Conservation (phyloP, 2,329 filamentous ascomycete species). For the Geosmithia putterillii region DNA sequence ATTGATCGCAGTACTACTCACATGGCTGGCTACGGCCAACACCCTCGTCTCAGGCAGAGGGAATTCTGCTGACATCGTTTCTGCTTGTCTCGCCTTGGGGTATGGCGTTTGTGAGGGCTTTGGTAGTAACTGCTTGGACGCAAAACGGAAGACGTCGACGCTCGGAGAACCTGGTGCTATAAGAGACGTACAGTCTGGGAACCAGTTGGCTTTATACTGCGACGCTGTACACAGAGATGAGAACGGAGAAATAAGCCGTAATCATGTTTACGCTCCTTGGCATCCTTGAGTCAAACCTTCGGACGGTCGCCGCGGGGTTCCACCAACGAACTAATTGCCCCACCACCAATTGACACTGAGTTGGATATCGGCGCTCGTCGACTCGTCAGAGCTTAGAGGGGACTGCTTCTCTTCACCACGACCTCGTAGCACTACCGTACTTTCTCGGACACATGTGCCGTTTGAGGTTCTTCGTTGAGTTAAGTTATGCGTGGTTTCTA, state of each 20-base stretch:
- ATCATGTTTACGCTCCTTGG: background rate
- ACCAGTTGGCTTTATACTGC: too few species aligned
- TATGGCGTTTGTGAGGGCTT: background rate
- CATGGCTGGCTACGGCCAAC: slow-evolving; percentile 88
- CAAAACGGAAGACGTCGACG: too few species aligned
- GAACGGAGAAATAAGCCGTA: background rate
- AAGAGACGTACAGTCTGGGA: too few species aligned
- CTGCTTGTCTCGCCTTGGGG: background rate
- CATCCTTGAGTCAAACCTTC: background rate
- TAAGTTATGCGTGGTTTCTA: too few species aligned
- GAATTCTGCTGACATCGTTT: slow-evolving; percentile 1
- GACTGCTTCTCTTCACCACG: background rate
- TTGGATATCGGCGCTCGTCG: background rate
- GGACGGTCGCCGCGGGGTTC: background rate
- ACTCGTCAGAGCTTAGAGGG: background rate
- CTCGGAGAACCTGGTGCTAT: too few species aligned
- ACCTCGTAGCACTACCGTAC: too few species aligned
- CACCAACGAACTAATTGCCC: background rate
- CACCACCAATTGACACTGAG: background rate
- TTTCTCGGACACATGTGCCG: too few species aligned
- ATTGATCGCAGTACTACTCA: slow-evolving; percentile 33
- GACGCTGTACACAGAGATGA: background rate
- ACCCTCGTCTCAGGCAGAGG: slow-evolving; percentile 49
- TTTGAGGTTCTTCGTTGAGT: too few species aligned
- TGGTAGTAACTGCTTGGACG: background rate